These are phyloP conservation scores for Psidium friedrichsthalianum DNA, from an alignment of 345 rosid species.

Conservation along the genomic window DNA sequence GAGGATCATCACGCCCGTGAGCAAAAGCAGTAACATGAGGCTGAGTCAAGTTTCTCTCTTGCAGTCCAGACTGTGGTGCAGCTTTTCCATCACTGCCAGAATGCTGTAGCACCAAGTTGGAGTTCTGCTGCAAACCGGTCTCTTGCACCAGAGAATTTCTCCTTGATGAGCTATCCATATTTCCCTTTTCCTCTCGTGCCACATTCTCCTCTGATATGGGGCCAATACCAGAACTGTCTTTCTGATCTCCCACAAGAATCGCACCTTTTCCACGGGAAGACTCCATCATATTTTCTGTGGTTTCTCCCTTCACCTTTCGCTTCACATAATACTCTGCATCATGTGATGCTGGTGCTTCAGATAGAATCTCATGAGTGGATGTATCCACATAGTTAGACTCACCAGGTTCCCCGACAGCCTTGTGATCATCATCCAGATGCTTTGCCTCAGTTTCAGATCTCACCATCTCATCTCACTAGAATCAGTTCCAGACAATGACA, in stretches of 20 bases:
- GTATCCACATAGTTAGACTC: background rate
- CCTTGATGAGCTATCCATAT: constrained; percentile 11
- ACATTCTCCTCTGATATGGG: constrained; percentile 5
- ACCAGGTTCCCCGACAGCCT: constrained; percentile 12
- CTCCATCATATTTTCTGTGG: constrained; percentile 1
- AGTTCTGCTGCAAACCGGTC: background rate
- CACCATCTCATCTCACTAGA: constrained; percentile 5
- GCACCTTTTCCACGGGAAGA: constrained; percentile 2
- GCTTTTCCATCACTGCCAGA: background rate
- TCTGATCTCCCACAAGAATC: constrained; percentile 8
- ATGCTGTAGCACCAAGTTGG: background rate
- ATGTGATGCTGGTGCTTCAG: background rate
- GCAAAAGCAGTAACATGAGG: constrained; percentile 4
- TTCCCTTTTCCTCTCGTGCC: constrained; percentile 13
- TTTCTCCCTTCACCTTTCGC: constrained; percentile 23
- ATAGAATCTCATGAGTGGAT: constrained; percentile 8
- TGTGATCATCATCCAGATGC: constrained; percentile 5
- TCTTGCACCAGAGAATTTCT: constrained; percentile 11
- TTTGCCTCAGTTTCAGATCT: constrained; percentile 32
- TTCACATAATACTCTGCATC: constrained; percentile 9
- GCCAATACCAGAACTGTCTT: constrained; percentile 11
- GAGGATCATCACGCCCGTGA: constrained; percentile 10
- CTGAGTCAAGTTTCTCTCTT: background rate
- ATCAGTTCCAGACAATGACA: constrained; percentile 7
- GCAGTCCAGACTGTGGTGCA: background rate